phyloP scores from a whole-genome alignment of 805 yeast species.

The Ogataea saltuana region DNA sequence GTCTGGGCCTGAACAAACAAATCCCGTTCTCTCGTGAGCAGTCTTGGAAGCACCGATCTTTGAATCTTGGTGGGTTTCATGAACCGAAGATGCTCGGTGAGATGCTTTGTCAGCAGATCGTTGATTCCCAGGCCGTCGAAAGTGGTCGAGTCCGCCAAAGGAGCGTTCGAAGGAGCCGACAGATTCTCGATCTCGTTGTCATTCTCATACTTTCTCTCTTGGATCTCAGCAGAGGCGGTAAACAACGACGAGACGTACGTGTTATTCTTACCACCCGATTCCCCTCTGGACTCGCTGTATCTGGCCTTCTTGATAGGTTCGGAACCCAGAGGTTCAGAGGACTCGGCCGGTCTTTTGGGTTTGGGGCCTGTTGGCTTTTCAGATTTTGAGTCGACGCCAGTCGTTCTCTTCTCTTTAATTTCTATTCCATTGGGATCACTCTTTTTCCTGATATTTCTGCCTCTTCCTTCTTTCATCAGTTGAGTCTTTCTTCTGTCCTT shows the following conservation, averaged over 20 bases:
- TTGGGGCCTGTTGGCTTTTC: background rate
- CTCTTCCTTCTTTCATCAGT: conserved; percentile 49
- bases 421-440: conserved; percentile 21
- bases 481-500: conserved; percentile 71
- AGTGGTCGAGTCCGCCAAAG: conserved; percentile 65
- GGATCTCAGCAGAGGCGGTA: conserved; percentile 61
- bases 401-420: conserved; percentile 2
- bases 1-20: conserved; percentile 94
- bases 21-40: conserved; percentile 53
- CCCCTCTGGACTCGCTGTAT: conserved; percentile 51
- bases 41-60: conserved; percentile 70
- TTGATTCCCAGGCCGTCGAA: conserved; percentile 74
- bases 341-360: too few relatives aligned
- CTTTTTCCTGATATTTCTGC: conserved; percentile 23
- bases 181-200: conserved; percentile 34
- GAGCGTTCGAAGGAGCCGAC: conserved; percentile 80
- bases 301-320: conserved; percentile 31
- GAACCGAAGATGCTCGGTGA: conserved; percentile 57
- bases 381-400: too few relatives aligned
- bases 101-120: conserved; percentile 50
- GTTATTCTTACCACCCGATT: conserved; percentile 53
- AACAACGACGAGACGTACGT: conserved; percentile 86
- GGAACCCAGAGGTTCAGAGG: conserved; percentile 26
- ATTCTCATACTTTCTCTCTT: conserved; percentile 37
- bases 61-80: conserved; percentile 85